Conservation (phyloP, 2,329 filamentous ascomycete genomes). For the Fusarium praegraminearum region DNA sequence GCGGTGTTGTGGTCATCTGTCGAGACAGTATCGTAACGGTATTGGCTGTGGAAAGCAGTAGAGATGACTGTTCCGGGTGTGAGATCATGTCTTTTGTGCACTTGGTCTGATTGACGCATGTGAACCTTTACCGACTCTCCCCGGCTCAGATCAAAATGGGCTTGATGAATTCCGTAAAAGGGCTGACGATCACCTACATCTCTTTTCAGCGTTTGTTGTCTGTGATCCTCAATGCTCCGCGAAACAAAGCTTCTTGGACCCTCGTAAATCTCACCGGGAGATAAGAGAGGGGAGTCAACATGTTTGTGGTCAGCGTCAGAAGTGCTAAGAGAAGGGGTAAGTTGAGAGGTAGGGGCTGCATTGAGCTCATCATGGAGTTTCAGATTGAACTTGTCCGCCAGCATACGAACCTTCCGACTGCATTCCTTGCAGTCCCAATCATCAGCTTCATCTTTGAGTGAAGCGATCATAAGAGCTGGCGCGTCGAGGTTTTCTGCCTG, state of each 20-base stretch:
- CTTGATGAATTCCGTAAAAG: conserved; percentile 22
- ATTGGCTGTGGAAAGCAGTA: conserved; percentile 31
- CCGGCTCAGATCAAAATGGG: conserved; percentile 11
- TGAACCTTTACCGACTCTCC: conserved; percentile 16
- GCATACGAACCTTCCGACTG: conserved; percentile 12
- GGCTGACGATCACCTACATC: conserved; percentile 3
- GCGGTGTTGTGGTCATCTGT: conserved; percentile 14
- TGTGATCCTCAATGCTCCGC: not conserved
- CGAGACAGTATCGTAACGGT: conserved; percentile 5
- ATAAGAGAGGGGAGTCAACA: not conserved
- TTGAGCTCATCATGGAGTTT: not conserved
- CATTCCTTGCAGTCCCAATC: conserved; percentile 19
- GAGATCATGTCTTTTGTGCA: not conserved
- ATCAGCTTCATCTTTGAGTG: conserved; percentile 9
- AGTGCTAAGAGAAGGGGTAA: not conserved
- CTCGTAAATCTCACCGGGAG: not conserved
- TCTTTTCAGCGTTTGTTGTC: conserved; percentile 1
- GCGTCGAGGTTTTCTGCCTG: conserved; percentile 12
- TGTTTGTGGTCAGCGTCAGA: too few relatives aligned
- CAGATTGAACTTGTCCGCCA: not conserved
- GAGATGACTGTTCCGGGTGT: conserved; percentile 37
- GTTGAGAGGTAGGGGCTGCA: not conserved
- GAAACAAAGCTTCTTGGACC: not conserved
- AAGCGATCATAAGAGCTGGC: not conserved
- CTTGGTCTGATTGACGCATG: conserved; percentile 25